Base-by-base conservation (phyloP, 805 yeast species). In the Suhomyces sp. region DNA sequence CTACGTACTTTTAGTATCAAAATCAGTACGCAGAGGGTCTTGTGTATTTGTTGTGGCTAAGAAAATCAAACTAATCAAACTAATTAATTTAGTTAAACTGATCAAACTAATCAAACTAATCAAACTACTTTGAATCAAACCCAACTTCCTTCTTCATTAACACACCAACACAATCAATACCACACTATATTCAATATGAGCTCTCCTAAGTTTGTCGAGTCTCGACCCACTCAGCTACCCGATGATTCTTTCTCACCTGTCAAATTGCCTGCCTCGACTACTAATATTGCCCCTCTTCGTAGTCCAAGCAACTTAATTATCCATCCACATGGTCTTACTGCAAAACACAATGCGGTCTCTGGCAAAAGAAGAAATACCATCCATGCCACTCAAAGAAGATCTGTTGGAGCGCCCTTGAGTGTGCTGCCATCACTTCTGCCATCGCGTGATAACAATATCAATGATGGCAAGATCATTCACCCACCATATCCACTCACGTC, bases 291-390 rank as follows among this genome's bases (percentile, higher is more conserved):
- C 8, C 13, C 41, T 37, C 41, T 22, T 21, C 44, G 44, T 9
- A 22, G 25, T 6, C 44, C 44, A 8, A 41, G 29, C 44, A 41
- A 21, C 15, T 43, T 54, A 9, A 49, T 54, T 7, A 43, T 45
- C 8, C 56, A 54, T 47, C 80, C 81, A 2, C 83, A 80, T 58
- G 84, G 84, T 0, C 60, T 80, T 35, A 60, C 71, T 1, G 68
- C 73, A 50, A 74, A 75, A 53, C 76, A 73, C 51, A 60, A 54
- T 6, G 49, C 41, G 8, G 37, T 20, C 5, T 25, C 41, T 10
- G 43, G 48, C 13, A 48, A 43, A 20, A 53, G 72, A 53, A 63
- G 72, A 56, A 68, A 64, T 45, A 53, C 57, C 4, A 46, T 56
- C 43, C 60, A 53, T 33, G 41, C 50, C 19, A 25, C 47, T 29